Evolutionary conservation across 2,329 filamentous ascomycete genomes (phyloP).

Genomic region (Aureobasidium subglaciale): DNA sequence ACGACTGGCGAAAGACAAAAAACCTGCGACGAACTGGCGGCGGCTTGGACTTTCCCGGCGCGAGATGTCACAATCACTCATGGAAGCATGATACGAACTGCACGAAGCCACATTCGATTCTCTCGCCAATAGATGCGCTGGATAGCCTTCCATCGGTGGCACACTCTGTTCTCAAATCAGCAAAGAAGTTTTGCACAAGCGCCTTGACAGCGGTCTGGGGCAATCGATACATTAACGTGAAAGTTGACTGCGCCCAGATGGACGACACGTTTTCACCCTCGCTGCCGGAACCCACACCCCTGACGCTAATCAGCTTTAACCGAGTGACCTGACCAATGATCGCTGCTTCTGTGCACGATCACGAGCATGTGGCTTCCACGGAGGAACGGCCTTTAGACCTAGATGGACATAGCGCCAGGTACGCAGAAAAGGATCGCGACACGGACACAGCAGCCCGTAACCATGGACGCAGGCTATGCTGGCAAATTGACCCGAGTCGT

Average conservation of each 20-base stretch:
- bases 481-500: neutral
- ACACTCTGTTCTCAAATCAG: neutral
- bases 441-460: neutral
- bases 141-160: neutral
- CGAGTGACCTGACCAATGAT: neutral
- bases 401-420: neutral
- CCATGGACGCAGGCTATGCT: slow-evolving; percentile 5
- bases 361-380: neutral
- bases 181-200: slow-evolving; percentile 3
- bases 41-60: neutral
- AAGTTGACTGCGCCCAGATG: slow-evolving; percentile 3
- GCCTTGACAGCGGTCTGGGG: slow-evolving; percentile 5
- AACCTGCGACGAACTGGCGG: neutral
- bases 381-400: neutral
- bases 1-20: neutral
- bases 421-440: slow-evolving; percentile 2
- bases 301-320: slow-evolving; percentile 8
- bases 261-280: slow-evolving; percentile 10
- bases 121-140: neutral
- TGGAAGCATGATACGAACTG: neutral
- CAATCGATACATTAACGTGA: slow-evolving; percentile 14
- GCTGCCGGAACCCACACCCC: slow-evolving; percentile 11
- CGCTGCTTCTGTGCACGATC: neutral
- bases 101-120: neutral
- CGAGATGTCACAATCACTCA: neutral